Evolutionary conservation across 176 grass and related monocot genomes (phyloP).

Genomic region (Oryza rufipogon): DNA sequence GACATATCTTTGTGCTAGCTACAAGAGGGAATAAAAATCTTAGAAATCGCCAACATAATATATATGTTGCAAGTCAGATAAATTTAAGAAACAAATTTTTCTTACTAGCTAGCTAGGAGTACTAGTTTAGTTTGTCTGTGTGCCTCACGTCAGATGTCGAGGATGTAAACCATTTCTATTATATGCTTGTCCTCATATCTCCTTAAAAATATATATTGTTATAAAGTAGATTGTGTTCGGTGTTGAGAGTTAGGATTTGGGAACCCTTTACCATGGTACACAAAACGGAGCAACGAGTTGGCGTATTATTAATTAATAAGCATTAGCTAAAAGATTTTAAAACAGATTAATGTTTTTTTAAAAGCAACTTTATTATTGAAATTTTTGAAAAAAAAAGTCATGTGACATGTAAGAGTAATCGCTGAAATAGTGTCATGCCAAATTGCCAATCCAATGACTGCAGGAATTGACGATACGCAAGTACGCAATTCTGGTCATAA

Average conservation of each 20-base stretch:
- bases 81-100: not conserved
- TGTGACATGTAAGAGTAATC: not conserved
- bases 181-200: no score
- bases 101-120: not conserved
- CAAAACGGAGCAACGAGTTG: no score
- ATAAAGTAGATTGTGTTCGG: no score
- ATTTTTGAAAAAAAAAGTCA: no score
- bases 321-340: no score
- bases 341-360: no score
- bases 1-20: constrained; percentile 30
- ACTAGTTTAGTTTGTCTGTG: not conserved
- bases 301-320: no score
- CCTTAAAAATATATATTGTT: no score
- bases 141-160: not conserved
- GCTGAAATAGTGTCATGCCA: not conserved
- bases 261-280: no score
- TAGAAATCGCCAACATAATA: not conserved
- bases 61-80: not conserved
- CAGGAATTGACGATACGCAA: not conserved
- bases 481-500: not conserved
- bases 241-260: no score
- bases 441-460: not conserved
- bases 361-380: no score
- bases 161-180: not conserved
- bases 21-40: not conserved